Base-by-base conservation (phyloP, 2,329 filamentous ascomycete genomes). In the Curvularia lunata region DNA sequence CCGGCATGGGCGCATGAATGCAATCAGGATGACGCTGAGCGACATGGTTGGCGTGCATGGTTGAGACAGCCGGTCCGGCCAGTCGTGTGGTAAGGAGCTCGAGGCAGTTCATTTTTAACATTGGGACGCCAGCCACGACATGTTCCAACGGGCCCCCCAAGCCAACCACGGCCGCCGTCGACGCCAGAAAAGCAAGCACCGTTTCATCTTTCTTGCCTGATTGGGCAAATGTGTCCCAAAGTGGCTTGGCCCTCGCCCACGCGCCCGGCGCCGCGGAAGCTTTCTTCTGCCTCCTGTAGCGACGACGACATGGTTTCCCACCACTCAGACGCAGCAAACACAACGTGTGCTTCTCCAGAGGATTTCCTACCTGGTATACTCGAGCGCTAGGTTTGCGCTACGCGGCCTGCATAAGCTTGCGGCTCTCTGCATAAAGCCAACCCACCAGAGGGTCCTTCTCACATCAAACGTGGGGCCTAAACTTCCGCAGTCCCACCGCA, bases 71-170 rank as follows among this genome's bases (percentile, higher is more conserved):
- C 66, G 65, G 64, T 65, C 41, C 66, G 66, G 48, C 48, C 59
- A 63, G 42, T 50, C 62, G 69, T 56, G 64, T 68, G 61, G 64
- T 52, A 16, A 46, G 51, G 55, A 60, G 52, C 60, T 48, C 40
- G 47, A 60, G 43, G 57, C 58, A 28, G 46, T 53, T 50, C 48
- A 52, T 51, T 32, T 56, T 56, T 63, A 72, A 74, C 64, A 75
- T 75, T 76, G 61, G 66, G 56, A 58, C 41, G 60, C 63, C 63
- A 66, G 70, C 68, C 64, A 64, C 56, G 63, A 59, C 56, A 60
- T 63, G 40, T 43, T 34, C 25, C 21, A 55, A 41, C 56, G 45
- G 27, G 43, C 28, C 18, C 21, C 10, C 12, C 52, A 59, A 50
- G 40, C 59, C 61, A 52, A 49, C 58, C 60, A 47, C 58, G 54